A percentile compares a stretch with the other conserved stretches of the same genome.
These are phyloP conservation scores for Ceratobasidium sp. DNA, from an alignment of 1,284 basidiomycete species.

Conservation along the genomic window DNA sequence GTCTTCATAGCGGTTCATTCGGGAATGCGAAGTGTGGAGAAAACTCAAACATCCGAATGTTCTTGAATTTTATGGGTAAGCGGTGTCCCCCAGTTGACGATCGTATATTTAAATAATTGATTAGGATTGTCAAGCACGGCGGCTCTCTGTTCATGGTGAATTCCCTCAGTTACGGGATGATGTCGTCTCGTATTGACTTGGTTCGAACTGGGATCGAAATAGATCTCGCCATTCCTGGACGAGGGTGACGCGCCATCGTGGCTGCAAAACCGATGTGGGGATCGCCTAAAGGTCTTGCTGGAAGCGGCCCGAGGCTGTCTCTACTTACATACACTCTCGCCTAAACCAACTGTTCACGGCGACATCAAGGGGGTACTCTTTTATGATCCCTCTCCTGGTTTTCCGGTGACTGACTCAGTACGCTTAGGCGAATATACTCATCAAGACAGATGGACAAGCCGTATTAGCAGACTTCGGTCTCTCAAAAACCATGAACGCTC, in stretches of 20 bases:
- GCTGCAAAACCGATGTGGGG: slow-evolving; percentile 4
- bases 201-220: not conserved
- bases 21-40: slow-evolving; percentile 27
- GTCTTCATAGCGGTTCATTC: slow-evolving; percentile 7
- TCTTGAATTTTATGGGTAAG: slow-evolving; percentile 27
- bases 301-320: slow-evolving; percentile 22
- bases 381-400: not conserved
- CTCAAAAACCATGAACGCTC: slow-evolving; percentile 39
- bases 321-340: slow-evolving; percentile 18
- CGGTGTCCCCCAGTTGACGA: too few relatives aligned
- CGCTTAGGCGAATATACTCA: slow-evolving; percentile 40
- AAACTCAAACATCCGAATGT: slow-evolving; percentile 22
- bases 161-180: not conserved
- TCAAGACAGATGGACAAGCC: slow-evolving; percentile 16
- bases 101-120: not conserved
- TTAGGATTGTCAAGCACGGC: slow-evolving; percentile 13
- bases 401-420: not conserved
- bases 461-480: slow-evolving; percentile 44
- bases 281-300: slow-evolving; percentile 14
- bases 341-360: slow-evolving; percentile 29
- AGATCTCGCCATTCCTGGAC: slow-evolving; percentile 30
- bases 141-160: slow-evolving; percentile 24
- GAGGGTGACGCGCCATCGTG: slow-evolving; percentile 23
- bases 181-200: not conserved
- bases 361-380: slow-evolving; percentile 18